These are phyloP conservation scores for Pogostemon cablin DNA, from an alignment of 257 asterid species.

Conservation along the genomic window DNA sequence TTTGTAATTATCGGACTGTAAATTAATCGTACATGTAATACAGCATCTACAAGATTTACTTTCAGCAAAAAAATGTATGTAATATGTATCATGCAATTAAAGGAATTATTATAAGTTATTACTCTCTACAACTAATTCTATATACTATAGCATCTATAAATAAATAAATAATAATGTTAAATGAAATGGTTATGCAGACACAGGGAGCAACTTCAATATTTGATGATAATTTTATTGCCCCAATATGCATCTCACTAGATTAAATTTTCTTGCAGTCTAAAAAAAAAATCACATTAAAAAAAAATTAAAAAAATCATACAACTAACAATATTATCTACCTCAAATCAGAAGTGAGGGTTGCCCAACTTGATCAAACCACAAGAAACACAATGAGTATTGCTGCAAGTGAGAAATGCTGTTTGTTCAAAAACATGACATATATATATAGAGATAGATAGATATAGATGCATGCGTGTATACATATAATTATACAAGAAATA, in stretches of 20 bases:
- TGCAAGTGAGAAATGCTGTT: slow-evolving; percentile 12
- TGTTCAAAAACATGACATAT: neutral
- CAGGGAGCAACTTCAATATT: too few relatives aligned
- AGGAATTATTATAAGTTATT: too few relatives aligned
- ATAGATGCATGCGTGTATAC: too few relatives aligned
- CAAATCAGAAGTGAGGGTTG: neutral
- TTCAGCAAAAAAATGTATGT: too few relatives aligned
- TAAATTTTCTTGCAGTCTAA: neutral
- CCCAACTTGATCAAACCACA: slow-evolving; percentile 7
- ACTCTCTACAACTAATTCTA: too few relatives aligned
- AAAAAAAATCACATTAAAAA: neutral
- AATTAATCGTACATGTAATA: too few relatives aligned
- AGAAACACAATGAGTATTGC: neutral
- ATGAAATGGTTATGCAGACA: neutral
- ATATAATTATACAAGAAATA: too few relatives aligned
- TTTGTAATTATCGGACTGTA: too few relatives aligned
- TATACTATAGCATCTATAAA: neutral
- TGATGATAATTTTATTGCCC: too few relatives aligned
- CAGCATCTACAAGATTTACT: too few relatives aligned
- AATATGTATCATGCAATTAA: too few relatives aligned
- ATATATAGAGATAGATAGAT: neutral
- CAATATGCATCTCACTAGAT: too few relatives aligned
- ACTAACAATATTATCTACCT: neutral
- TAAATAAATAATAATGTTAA: neutral
- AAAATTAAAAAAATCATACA: neutral